Evolutionary conservation across 2,329 filamentous ascomycete genomes (phyloP).

Genomic region (Pezicula radicicola): DNA sequence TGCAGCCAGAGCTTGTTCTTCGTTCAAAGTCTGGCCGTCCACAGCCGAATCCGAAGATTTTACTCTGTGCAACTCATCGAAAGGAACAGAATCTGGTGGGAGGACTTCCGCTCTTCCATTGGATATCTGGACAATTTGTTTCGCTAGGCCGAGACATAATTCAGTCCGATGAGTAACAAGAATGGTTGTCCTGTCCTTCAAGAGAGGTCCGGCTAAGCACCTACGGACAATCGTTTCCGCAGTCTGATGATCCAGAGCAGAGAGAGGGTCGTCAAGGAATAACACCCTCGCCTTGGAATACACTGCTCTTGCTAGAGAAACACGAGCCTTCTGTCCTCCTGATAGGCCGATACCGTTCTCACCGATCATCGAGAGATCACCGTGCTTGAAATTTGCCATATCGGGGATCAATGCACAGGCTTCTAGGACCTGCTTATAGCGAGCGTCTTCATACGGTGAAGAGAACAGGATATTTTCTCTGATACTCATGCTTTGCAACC

Average conservation of each 20-base stretch:
- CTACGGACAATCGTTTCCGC: constrained; percentile 58
- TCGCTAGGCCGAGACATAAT: constrained; percentile 68
- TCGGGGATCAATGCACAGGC: constrained; percentile 60
- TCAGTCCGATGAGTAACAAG: constrained; percentile 66
- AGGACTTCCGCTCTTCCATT: constrained; percentile 46
- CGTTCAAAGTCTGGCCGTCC: constrained; percentile 20
- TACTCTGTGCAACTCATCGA: constrained; percentile 20
- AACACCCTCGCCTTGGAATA: constrained; percentile 53
- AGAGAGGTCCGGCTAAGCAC: constrained; percentile 51
- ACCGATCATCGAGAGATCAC: constrained; percentile 59
- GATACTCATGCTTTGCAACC: constrained; percentile 69
- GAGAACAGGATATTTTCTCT: constrained; percentile 67
- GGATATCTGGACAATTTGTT: constrained; percentile 69
- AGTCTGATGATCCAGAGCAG: constrained; percentile 61
- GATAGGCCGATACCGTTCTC: constrained; percentile 61
- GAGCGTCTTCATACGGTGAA: constrained; percentile 62
- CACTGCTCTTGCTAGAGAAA: constrained; percentile 57
- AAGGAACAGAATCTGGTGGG: constrained; percentile 18
- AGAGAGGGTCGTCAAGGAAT: constrained; percentile 57
- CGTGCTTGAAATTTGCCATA: constrained; percentile 59
- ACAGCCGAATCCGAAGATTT: constrained; percentile 16
- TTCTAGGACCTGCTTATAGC: constrained; percentile 67
- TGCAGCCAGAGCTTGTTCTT: constrained; percentile 34
- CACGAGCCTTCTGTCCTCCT: constrained; percentile 57
- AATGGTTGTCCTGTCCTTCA: constrained; percentile 50